Evolutionary conservation across 768 basidiomycete genomes (phyloP).

Genomic region (Zangia roseola): DNA sequence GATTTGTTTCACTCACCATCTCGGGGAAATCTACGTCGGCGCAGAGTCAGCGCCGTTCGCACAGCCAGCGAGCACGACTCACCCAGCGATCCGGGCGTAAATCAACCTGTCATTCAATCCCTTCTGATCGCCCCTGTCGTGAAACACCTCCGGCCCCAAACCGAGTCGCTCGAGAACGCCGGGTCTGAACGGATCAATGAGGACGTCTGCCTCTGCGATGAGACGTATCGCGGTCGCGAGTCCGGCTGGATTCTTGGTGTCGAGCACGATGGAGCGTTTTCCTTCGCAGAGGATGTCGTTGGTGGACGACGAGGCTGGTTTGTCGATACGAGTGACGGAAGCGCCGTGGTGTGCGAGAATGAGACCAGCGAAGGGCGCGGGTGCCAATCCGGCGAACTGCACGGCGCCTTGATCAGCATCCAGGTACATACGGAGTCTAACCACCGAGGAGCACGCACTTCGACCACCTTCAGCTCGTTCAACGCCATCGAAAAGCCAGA

Average conservation of each 20-base stretch:
- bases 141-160: constrained; percentile 72
- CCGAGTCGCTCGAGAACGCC: constrained; percentile 79
- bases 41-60: not conserved
- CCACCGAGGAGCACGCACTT: constrained; percentile 31
- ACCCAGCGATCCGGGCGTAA: constrained; percentile 79
- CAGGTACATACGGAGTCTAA: not conserved
- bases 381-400: constrained; percentile 77
- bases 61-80: constrained; percentile 23
- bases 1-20: constrained; percentile 41
- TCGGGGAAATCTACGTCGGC: constrained; percentile 52
- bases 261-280: constrained; percentile 73
- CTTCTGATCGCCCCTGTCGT: constrained; percentile 42
- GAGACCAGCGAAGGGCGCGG: constrained; percentile 77
- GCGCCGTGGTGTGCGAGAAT: constrained; percentile 80
- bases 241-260: constrained; percentile 63
- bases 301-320: constrained; percentile 40
- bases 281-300: constrained; percentile 62
- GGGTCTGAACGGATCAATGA: constrained; percentile 83
- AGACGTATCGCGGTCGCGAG: constrained; percentile 54
- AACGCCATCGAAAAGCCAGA: constrained; percentile 40
- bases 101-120: constrained; percentile 65
- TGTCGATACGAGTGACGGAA: constrained; percentile 72
- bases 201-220: constrained; percentile 66
- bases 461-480: constrained; percentile 49
- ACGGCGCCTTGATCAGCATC: not conserved